Conservation (phyloP, 202 grass and related monocot genomes). For the Zizania palustris region DNA sequence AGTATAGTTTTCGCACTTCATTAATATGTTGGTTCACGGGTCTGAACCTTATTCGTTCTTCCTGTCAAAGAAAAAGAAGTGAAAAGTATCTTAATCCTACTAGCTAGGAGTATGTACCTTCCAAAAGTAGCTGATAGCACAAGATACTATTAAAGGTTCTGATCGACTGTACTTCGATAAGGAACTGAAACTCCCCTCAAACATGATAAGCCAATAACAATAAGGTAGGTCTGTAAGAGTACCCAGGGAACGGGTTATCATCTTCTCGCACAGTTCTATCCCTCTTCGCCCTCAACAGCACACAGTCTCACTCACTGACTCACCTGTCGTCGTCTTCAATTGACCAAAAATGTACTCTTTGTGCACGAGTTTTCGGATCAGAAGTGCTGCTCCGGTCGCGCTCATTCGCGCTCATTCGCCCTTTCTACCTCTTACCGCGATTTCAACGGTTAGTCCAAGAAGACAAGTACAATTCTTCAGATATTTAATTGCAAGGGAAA, state of each 20-base stretch:
- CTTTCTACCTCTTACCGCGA: not conserved
- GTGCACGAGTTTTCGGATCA: not conserved
- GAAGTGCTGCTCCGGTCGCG: not conserved
- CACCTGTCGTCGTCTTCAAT: not conserved
- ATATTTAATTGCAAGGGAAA: too few relatives aligned
- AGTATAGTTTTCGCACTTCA: not conserved
- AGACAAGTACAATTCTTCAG: slow-evolving; percentile 12
- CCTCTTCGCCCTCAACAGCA: not conserved
- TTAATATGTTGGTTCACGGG: not conserved
- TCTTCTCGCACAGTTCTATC: not conserved
- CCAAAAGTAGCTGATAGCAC: not conserved
- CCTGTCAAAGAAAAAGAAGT: not conserved
- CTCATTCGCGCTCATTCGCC: not conserved
- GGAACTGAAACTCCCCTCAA: not conserved
- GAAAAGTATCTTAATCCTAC: not conserved
- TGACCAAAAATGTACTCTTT: not conserved
- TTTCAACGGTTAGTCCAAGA: not conserved
- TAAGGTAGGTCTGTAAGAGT: not conserved
- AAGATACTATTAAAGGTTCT: not conserved
- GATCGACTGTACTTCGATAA: not conserved
- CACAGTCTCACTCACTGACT: too few relatives aligned
- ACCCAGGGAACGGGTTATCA: not conserved
- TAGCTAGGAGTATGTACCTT: not conserved
- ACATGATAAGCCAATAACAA: too few relatives aligned
- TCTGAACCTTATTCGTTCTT: not conserved